phyloP scores from a whole-genome alignment of 2,329 filamentous ascomycete genomes.

The Fusarium coicis region DNA sequence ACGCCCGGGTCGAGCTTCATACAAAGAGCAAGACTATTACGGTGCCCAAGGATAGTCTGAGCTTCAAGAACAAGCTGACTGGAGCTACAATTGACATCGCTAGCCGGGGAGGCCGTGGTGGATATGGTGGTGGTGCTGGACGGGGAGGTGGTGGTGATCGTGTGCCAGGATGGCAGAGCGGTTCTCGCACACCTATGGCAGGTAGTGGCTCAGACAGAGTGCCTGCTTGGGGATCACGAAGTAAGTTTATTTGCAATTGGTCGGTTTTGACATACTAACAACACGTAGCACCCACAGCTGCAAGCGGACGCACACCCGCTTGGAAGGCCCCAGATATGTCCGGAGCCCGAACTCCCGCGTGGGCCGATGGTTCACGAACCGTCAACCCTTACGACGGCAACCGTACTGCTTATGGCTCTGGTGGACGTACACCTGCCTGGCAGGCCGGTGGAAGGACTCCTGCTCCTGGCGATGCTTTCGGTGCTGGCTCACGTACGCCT shows the following conservation, averaged over 20 bases:
- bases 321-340: slow-evolving; percentile 66
- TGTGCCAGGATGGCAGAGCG: slow-evolving; percentile 69
- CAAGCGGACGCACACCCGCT: slow-evolving; percentile 69
- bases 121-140: slow-evolving; percentile 56
- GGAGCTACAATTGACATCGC: slow-evolving; percentile 82
- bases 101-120: slow-evolving; percentile 59
- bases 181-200: slow-evolving; percentile 75
- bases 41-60: slow-evolving; percentile 82
- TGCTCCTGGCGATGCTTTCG: slow-evolving; percentile 68
- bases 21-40: slow-evolving; percentile 93
- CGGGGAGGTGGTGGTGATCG: slow-evolving; percentile 59
- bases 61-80: slow-evolving; percentile 85
- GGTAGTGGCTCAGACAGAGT: slow-evolving; percentile 71
- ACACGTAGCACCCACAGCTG: slow-evolving; percentile 61
- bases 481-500: slow-evolving; percentile 74
- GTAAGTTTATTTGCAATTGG: slow-evolving; percentile 60
- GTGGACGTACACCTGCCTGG: slow-evolving; percentile 80
- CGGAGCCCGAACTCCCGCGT: slow-evolving; percentile 75
- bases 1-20: slow-evolving; percentile 91
- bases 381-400: slow-evolving; percentile 78
- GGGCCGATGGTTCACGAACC: slow-evolving; percentile 74
- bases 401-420: slow-evolving; percentile 81
- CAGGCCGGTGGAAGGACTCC: slow-evolving; percentile 80
- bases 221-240: slow-evolving; percentile 79
- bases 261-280: slow-evolving; percentile 39